Conservation (phyloP, 768 basidiomycete species). For the Leccinum pellstonianum region DNA sequence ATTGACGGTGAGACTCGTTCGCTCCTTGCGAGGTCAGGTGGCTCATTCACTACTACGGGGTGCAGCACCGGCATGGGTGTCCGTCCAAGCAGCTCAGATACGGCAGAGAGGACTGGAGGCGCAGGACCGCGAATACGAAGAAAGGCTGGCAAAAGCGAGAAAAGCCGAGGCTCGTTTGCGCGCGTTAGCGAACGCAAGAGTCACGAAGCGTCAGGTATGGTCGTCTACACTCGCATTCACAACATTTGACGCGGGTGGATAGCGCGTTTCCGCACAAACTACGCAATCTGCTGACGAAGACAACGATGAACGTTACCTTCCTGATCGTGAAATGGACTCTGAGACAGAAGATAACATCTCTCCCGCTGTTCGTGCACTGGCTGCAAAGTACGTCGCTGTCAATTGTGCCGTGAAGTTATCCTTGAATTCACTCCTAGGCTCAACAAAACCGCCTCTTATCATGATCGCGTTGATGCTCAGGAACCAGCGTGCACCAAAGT, state of each 20-base stretch:
- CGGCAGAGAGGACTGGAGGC: conserved; percentile 65
- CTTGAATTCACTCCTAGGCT: conserved; percentile 18
- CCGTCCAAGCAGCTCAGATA: conserved; percentile 66
- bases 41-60: conserved; percentile 8
- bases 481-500: conserved; percentile 77
- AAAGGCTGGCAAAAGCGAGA: conserved; percentile 56
- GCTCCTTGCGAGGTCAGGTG: conserved; percentile 19
- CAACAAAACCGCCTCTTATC: conserved; percentile 3
- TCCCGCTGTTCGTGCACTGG: conserved; percentile 73
- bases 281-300: conserved; percentile 31
- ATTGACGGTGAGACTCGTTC: conserved; percentile 23
- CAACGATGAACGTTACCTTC: conserved; percentile 72
- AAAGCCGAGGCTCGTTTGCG: conserved; percentile 59
- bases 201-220: conserved; percentile 60
- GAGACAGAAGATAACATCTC: conserved; percentile 59
- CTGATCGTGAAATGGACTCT: conserved; percentile 43
- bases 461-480: conserved; percentile 21
- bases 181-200: conserved; percentile 53
- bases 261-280: conserved; percentile 24
- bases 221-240: background rate
- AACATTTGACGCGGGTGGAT: conserved; percentile 7
- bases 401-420: background rate
- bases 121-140: conserved; percentile 63
- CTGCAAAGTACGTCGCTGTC: conserved; percentile 60
- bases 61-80: conserved; percentile 72